phyloP scores from a whole-genome alignment of 2,329 filamentous ascomycete genomes.

The Beauveria brongniartii region DNA sequence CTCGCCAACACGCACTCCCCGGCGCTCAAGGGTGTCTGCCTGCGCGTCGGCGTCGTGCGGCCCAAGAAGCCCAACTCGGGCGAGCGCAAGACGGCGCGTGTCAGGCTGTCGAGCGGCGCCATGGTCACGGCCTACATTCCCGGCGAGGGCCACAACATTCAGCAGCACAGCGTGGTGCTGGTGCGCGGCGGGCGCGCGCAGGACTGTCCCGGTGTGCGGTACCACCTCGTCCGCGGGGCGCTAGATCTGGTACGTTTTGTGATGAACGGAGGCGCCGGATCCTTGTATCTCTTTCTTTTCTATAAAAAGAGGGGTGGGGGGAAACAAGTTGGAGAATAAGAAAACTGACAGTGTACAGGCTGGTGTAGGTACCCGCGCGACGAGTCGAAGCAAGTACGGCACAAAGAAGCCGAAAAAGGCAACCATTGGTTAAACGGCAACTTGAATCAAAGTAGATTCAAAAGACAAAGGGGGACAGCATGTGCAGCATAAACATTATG shows the following conservation, averaged over 20 bases:
- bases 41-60: conserved; percentile 87
- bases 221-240: conserved; percentile 84
- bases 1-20: conserved; percentile 62
- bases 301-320: too few species aligned
- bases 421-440: conserved; percentile 37
- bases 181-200: conserved; percentile 89
- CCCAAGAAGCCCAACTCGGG: conserved; percentile 99
- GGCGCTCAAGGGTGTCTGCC: conserved; percentile 88
- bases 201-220: conserved; percentile 98
- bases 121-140: conserved; percentile 91
- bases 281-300: too few species aligned
- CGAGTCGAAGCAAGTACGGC: conserved; percentile 89
- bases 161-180: conserved; percentile 95
- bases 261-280: not conserved
- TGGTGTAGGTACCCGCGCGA: conserved; percentile 77
- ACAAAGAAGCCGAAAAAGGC: conserved; percentile 97
- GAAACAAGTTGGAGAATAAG: not conserved
- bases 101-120: conserved; percentile 78
- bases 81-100: conserved; percentile 89
- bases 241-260: conserved; percentile 72
- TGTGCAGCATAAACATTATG: not conserved
- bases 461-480: not conserved
- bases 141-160: conserved; percentile 96
- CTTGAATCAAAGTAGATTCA: not conserved
- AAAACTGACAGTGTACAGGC: conserved; percentile 46